A percentile compares a stretch with the other conserved stretches of the same genome.
Conservation (phyloP, 2,329 filamentous ascomycete genomes). For the Daldinia eschscholtzii region DNA sequence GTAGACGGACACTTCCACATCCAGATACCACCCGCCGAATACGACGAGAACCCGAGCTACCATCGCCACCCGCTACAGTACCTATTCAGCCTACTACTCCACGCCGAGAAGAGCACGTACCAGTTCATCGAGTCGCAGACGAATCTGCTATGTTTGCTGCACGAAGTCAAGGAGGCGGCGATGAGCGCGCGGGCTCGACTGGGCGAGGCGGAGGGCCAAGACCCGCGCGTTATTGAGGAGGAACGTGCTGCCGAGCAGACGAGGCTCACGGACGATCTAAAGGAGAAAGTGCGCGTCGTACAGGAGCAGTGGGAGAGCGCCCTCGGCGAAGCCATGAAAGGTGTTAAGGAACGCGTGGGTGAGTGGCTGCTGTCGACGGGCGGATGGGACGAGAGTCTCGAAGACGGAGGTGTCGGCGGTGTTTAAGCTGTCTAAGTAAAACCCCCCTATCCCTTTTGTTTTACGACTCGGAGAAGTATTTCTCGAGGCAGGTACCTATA, state of each 20-base stretch:
- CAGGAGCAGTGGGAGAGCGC: slow-evolving; percentile 92
- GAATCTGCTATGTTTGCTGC: slow-evolving; percentile 88
- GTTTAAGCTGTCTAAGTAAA: slow-evolving; percentile 50
- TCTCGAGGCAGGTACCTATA: background rate
- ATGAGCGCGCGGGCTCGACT: slow-evolving; percentile 72
- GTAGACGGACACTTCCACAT: slow-evolving; percentile 72
- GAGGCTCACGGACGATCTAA: slow-evolving; percentile 83
- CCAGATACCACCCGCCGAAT: slow-evolving; percentile 82
- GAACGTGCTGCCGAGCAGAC: slow-evolving; percentile 76
- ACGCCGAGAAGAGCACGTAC: slow-evolving; percentile 92
- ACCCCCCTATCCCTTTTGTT: background rate
- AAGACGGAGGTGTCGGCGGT: slow-evolving; percentile 67
- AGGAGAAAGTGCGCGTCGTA: slow-evolving; percentile 91
- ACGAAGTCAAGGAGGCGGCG: slow-evolving; percentile 87
- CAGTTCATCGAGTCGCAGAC: slow-evolving; percentile 97
- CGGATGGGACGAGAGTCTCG: slow-evolving; percentile 87
- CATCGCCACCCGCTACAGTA: slow-evolving; percentile 88
- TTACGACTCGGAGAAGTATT: background rate
- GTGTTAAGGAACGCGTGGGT: slow-evolving; percentile 79
- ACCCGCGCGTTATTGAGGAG: slow-evolving; percentile 61
- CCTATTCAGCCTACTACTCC: slow-evolving; percentile 84
- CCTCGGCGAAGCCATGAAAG: slow-evolving; percentile 80
- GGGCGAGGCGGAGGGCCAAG: slow-evolving; percentile 72
- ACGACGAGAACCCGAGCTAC: slow-evolving; percentile 88
- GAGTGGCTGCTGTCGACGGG: slow-evolving; percentile 79